These are phyloP conservation scores for Saccharomycopsis selenospora DNA, from an alignment of 805 yeast genomes.

Conservation along the genomic window DNA sequence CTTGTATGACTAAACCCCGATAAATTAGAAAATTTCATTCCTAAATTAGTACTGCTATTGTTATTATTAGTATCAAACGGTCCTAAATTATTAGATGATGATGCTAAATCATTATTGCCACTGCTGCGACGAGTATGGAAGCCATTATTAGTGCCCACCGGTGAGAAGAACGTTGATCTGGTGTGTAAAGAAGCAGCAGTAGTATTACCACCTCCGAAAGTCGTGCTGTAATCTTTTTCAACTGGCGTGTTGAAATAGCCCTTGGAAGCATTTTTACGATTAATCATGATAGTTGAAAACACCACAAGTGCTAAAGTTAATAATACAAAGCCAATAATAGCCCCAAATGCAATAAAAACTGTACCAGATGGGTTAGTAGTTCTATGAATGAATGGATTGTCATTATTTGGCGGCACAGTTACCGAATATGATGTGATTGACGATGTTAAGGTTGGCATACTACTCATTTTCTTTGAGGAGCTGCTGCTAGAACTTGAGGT, in stretches of 20 bases:
- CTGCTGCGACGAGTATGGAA: not conserved
- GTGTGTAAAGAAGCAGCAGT: not conserved
- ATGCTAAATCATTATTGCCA: not conserved
- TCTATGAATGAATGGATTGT: conserved; percentile 58
- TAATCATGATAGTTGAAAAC: conserved; percentile 5
- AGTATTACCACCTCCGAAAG: not conserved
- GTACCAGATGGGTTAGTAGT: conserved; percentile 61
- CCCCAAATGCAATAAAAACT: conserved; percentile 76
- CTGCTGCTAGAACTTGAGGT: not conserved
- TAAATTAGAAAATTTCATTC: not conserved
- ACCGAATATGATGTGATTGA: conserved; percentile 25
- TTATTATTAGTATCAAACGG: not conserved
- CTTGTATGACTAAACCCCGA: not conserved
- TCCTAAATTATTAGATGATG: not conserved
- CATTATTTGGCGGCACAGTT: conserved; percentile 45
- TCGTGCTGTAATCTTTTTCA: conserved; percentile 14
- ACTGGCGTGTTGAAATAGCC: conserved; percentile 8
- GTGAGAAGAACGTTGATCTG: not conserved
- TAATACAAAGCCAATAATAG: conserved; percentile 53
- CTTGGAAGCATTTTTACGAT: conserved; percentile 15
- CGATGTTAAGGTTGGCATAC: conserved; percentile 4
- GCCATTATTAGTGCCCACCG: not conserved
- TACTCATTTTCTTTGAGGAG: not conserved
- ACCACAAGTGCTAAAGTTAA: conserved; percentile 9
- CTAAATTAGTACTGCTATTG: not conserved